Percentiles rank a stretch among this genome's conserved stretches.
phyloP scores from a whole-genome alignment of 192 early-diverging fungal genomes.

The Coemansia sp. region DNA sequence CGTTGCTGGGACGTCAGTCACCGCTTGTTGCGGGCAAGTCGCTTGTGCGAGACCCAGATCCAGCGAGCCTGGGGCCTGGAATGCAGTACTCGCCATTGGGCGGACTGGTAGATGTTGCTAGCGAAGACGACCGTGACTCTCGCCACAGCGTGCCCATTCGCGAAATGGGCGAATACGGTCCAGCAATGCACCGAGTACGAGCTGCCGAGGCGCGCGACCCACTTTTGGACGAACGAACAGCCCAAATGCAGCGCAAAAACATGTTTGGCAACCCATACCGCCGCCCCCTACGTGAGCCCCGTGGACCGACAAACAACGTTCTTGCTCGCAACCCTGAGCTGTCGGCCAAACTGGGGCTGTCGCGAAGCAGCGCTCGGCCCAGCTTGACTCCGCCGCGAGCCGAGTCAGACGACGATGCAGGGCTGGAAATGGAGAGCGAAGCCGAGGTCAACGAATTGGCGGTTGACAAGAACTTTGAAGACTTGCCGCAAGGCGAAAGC shows the following conservation, averaged over 20 bases:
- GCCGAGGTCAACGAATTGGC: conserved; percentile 56
- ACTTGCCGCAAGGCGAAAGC: conserved; percentile 25
- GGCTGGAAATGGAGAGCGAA: conserved; percentile 52
- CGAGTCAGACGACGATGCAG: conserved; percentile 36
- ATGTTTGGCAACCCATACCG: conserved; percentile 80
- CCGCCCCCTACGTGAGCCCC: conserved; percentile 55
- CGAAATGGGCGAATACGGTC: conserved; percentile 69
- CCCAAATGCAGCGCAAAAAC: conserved; percentile 56
- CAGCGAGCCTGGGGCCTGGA: conserved; percentile 28
- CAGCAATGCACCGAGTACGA: conserved; percentile 57
- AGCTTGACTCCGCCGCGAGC: neutral
- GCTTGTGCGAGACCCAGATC: neutral
- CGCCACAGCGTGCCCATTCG: conserved; percentile 67
- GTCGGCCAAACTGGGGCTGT: conserved; percentile 37
- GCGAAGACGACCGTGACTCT: conserved; percentile 58
- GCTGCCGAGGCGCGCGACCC: conserved; percentile 64
- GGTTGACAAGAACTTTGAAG: conserved; percentile 52
- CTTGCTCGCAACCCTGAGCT: conserved; percentile 48
- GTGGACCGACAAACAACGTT: conserved; percentile 51
- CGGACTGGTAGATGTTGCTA: conserved; percentile 47
- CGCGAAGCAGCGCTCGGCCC: conserved; percentile 5
- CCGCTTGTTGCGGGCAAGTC: neutral
- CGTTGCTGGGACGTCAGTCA: neutral
- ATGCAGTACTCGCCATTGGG: conserved; percentile 31
- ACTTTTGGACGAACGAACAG: conserved; percentile 64